Percentiles rank a stretch among this genome's conserved stretches.
Evolutionary conservation across 83 land plant genomes (phyloP).

Genomic region (Larix sibirica): DNA sequence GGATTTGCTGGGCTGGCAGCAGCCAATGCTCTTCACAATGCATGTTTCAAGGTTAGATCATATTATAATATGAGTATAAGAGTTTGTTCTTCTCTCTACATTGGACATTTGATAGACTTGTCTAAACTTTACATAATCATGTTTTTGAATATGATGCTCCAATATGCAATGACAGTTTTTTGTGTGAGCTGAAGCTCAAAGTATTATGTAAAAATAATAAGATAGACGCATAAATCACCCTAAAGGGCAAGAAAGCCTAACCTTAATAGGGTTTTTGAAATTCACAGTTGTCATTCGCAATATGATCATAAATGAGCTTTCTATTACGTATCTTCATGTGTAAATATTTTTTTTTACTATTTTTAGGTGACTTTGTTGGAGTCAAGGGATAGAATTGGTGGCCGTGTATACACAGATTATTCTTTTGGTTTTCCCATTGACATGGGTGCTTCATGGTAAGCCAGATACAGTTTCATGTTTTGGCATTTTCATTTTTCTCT

Average conservation of each 20-base stretch:
- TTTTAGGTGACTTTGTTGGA: conserved; percentile 83
- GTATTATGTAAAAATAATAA: neutral
- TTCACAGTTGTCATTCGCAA: neutral
- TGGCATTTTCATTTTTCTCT: neutral
- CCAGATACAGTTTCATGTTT: neutral
- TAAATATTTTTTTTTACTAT: neutral
- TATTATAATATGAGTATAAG: neutral
- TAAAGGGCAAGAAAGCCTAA: neutral
- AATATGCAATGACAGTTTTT: neutral
- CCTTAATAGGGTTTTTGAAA: too few species aligned
- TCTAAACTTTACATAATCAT: neutral
- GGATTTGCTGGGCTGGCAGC: conserved; percentile 92
- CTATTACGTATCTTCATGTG: neutral
- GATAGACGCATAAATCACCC: neutral
- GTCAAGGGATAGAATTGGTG: conserved; percentile 90
- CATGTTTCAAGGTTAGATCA: conserved; percentile 59
- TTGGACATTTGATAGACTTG: neutral
- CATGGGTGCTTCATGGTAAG: conserved; percentile 97
- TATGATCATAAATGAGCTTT: neutral
- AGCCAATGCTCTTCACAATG: conserved; percentile 81
- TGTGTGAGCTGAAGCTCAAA: neutral
- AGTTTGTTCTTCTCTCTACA: neutral
- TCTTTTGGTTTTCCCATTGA: conserved; percentile 98
- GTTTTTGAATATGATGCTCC: neutral
- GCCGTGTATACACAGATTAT: conserved; percentile 86